Conservation (phyloP, 148 eudicot genomes). For the Dysphania ambrosioides region DNA sequence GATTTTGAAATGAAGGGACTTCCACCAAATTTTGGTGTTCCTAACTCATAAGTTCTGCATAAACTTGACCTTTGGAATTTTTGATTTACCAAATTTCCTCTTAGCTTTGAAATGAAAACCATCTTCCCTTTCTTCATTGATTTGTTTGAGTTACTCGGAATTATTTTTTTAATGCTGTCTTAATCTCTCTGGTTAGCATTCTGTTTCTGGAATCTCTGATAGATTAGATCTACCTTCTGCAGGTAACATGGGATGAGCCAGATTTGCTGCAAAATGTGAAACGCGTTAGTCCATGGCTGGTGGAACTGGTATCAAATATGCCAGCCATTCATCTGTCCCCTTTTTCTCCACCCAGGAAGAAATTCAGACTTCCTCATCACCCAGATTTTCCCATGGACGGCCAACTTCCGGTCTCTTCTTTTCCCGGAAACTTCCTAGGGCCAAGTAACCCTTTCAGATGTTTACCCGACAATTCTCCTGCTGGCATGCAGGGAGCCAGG, state of each 20-base stretch:
- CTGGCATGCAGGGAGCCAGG: constrained; percentile 99
- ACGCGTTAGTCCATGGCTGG: constrained; percentile 94
- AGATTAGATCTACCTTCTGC: constrained; percentile 15
- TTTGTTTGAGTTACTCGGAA: neutral
- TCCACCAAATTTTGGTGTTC: too few relatives aligned
- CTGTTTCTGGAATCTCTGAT: neutral
- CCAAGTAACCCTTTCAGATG: constrained; percentile 49
- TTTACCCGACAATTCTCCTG: constrained; percentile 68
- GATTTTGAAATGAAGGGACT: too few relatives aligned
- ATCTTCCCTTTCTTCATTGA: neutral
- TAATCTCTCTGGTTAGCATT: neutral
- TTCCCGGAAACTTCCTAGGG: constrained; percentile 48
- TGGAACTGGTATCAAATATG: constrained; percentile 83
- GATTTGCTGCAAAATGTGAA: constrained; percentile 95
- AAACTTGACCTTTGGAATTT: neutral
- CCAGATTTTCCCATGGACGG: constrained; percentile 63
- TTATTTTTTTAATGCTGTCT: neutral
- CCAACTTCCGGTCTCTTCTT: constrained; percentile 54
- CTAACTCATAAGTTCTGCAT: neutral
- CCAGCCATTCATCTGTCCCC: constrained; percentile 79
- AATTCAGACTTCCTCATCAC: constrained; percentile 61
- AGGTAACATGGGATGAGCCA: constrained; percentile 97
- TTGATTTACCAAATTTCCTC: neutral
- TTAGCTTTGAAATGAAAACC: neutral
- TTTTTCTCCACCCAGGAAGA: constrained; percentile 84